These are phyloP conservation scores for Calamus simplicifolius DNA, from an alignment of 176 grass and related monocot species.

Conservation along the genomic window DNA sequence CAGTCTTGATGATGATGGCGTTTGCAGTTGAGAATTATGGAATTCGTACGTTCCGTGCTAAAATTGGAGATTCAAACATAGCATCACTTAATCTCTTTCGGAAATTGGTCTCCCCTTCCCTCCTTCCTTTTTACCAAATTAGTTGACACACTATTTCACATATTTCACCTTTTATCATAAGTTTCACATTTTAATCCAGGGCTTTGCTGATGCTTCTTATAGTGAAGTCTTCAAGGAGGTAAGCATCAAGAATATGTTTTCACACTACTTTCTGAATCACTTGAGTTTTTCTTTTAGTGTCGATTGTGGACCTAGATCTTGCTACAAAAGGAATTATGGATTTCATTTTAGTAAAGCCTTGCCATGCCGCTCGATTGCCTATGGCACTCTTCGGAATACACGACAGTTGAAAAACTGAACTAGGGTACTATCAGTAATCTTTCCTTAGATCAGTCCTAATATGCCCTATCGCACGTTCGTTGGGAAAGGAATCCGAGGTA, in stretches of 20 bases:
- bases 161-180: slow-evolving; percentile 1
- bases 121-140: background rate
- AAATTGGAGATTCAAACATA: slow-evolving; percentile 78
- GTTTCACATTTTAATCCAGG: slow-evolving; percentile 23
- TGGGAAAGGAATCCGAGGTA: too few species aligned
- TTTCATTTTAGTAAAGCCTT: background rate
- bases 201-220: slow-evolving; percentile 62
- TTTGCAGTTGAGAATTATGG: slow-evolving; percentile 60
- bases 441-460: too few species aligned
- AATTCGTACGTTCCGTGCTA: slow-evolving; percentile 70
- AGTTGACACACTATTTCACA: background rate
- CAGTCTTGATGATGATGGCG: slow-evolving; percentile 66
- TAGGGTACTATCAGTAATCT: too few species aligned
- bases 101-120: slow-evolving; percentile 46
- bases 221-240: slow-evolving; percentile 84
- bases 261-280: background rate
- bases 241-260: background rate
- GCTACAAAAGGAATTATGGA: background rate
- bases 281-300: too few species aligned
- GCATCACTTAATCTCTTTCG: slow-evolving; percentile 75
- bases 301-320: background rate
- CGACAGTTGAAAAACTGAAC: too few species aligned
- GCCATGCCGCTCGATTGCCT: too few species aligned
- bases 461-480: too few species aligned
- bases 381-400: too few species aligned